Conservation (phyloP, 768 basidiomycete genomes). For the Suillus alpinus region DNA sequence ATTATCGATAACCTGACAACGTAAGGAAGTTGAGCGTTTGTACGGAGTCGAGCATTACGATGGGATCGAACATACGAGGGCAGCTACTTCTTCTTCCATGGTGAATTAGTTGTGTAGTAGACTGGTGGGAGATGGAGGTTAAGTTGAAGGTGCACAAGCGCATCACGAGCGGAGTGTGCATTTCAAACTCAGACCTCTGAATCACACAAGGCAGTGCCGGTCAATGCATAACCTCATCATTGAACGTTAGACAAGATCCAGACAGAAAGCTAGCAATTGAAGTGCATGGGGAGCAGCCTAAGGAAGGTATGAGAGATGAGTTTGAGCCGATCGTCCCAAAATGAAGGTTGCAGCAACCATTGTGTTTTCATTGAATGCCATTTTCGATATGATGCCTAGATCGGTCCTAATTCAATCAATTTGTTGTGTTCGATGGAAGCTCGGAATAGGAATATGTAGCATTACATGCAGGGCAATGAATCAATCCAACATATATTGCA, state of each 20-base stretch:
- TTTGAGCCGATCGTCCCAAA: not conserved
- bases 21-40: conserved; percentile 1
- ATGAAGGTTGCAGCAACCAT: not conserved
- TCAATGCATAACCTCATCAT: not conserved
- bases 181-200: conserved; percentile 1
- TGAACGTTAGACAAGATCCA: not conserved
- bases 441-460: not conserved
- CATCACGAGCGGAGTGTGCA: conserved; percentile 1
- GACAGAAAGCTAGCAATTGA: not conserved
- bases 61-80: conserved; percentile 36
- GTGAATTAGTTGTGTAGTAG: conserved; percentile 21
- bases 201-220: not conserved
- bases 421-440: not conserved
- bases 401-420: not conserved
- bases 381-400: not conserved
- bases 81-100: conserved; percentile 70
- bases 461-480: not conserved
- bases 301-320: not conserved
- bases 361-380: not conserved
- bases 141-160: not conserved
- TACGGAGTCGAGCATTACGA: conserved; percentile 3
- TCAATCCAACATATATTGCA: not conserved
- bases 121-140: conserved; percentile 18
- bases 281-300: not conserved
- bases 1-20: conserved; percentile 78